Base-by-base conservation (phyloP, 2,329 filamentous ascomycete species). In the Corinectria fuckeliana region DNA sequence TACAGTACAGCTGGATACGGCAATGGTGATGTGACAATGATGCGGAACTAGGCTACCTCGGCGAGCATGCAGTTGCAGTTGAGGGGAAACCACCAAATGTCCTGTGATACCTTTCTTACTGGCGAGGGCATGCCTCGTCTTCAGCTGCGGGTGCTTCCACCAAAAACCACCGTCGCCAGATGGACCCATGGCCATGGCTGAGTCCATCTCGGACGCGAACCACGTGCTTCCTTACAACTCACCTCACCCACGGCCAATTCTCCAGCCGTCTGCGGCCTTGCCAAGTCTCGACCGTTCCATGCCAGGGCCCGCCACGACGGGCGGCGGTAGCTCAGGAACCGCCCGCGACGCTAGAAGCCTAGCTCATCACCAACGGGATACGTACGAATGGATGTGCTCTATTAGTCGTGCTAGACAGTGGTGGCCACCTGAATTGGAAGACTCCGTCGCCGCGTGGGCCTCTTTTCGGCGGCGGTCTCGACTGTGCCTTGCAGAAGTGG, bases 51-150 rank as follows among this genome's bases (percentile, higher is more conserved):
- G n/a, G n/a, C n/a, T n/a, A n/a, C n/a, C n/a, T n/a, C n/a, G n/a
- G n/a, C n/a, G n/a, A n/a, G n/a, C n/a, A n/a, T n/a, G n/a, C n/a
- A n/a, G n/a, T n/a, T n/a, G n/a, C n/a, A n/a, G n/a, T n/a, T n/a
- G n/a, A n/a, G n/a, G n/a, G n/a, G n/a, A n/a, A n/a, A n/a, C n/a
- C n/a, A n/a, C n/a, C n/a, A n/a, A n/a, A n/a, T n/a, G n/a, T n/a
- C n/a, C n/a, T n/a, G n/a, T n/a, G 48, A 57, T 51, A 47, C 30
- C 30, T 39, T 51, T 57, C n/a, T 16, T 34, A 16, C 16, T 34
- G 54, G 38, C 18, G 30, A 39, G 39, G 13, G 47, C 9, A 8
- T 14, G 13, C 21, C 41, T 16, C 11, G 3, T 8, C 7, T n/a
- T 26, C 16, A 6, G 14, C 41, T 26, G 21, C 11, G 21, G 23